Evolutionary conservation across 148 eudicot genomes (phyloP).

Genomic region (Gaultheria prostrata): DNA sequence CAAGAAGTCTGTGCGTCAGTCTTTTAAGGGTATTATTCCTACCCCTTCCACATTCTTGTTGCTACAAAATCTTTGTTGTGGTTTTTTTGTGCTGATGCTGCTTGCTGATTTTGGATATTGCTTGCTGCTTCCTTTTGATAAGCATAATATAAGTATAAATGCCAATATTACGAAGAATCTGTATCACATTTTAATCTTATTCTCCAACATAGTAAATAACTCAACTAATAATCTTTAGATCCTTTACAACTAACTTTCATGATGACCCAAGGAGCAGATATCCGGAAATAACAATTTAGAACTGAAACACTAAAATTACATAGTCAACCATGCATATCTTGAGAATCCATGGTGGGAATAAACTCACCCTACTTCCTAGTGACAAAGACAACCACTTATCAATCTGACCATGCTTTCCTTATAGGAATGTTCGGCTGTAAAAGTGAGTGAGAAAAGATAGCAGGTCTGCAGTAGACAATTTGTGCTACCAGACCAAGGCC

Average conservation of each 20-base stretch:
- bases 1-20: too few species aligned
- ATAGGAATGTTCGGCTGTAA: constrained; percentile 64
- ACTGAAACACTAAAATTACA: neutral
- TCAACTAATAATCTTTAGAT: neutral
- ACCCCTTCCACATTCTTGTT: too few species aligned
- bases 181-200: neutral
- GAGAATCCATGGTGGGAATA: constrained; percentile 2
- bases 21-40: too few species aligned
- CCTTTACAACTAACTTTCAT: neutral
- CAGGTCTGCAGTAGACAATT: neutral
- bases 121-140: neutral
- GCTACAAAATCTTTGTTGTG: too few species aligned
- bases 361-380: constrained; percentile 56
- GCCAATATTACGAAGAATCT: neutral
- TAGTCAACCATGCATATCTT: neutral
- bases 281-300: neutral
- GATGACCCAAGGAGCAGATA: neutral
- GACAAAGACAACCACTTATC: constrained; percentile 72
- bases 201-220: neutral
- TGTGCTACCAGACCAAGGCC: neutral
- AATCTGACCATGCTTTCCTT: constrained; percentile 74
- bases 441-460: constrained; percentile 45
- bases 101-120: too few species aligned
- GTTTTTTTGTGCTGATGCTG: too few species aligned
- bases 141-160: too few species aligned